Evolutionary conservation across 805 yeast genomes (phyloP).

Genomic region (Yamadazyma takamatsuzukensis): DNA sequence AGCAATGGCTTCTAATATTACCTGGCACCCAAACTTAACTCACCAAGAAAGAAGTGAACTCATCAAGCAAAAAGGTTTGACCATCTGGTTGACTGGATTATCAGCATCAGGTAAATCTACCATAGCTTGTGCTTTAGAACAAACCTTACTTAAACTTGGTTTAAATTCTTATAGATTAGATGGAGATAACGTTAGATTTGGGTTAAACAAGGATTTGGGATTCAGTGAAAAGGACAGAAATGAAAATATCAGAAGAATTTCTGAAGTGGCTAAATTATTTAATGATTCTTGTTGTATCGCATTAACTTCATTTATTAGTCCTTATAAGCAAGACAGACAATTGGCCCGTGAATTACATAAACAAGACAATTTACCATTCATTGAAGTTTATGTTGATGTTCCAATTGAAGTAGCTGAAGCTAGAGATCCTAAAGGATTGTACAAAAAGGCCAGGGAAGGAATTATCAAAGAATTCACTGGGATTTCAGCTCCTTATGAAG

Average conservation of each 20-base stretch:
- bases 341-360: constrained; percentile 83
- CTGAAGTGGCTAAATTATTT: constrained; percentile 91
- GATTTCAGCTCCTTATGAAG: constrained; percentile 93
- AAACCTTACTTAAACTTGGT: constrained; percentile 64
- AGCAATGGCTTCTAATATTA: constrained; percentile 88
- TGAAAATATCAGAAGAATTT: constrained; percentile 91
- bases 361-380: constrained; percentile 70
- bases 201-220: constrained; percentile 91
- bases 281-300: constrained; percentile 90
- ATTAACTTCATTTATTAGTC: constrained; percentile 89
- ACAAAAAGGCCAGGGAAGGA: constrained; percentile 96
- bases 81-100: constrained; percentile 93
- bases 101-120: constrained; percentile 95
- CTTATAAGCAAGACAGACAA: constrained; percentile 80
- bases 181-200: constrained; percentile 93
- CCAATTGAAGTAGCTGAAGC: constrained; percentile 93
- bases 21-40: constrained; percentile 92
- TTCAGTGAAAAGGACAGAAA: constrained; percentile 88
- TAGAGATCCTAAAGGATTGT: constrained; percentile 96
- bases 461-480: constrained; percentile 93
- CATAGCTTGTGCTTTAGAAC: constrained; percentile 92
- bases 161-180: constrained; percentile 83
- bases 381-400: constrained; percentile 90
- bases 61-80: constrained; percentile 80
- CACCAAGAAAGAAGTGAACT: constrained; percentile 72